A percentile compares a stretch with the other conserved stretches of the same genome.
phyloP scores from a whole-genome alignment of 2,329 filamentous ascomycete genomes.

The Passalora sequoiae region DNA sequence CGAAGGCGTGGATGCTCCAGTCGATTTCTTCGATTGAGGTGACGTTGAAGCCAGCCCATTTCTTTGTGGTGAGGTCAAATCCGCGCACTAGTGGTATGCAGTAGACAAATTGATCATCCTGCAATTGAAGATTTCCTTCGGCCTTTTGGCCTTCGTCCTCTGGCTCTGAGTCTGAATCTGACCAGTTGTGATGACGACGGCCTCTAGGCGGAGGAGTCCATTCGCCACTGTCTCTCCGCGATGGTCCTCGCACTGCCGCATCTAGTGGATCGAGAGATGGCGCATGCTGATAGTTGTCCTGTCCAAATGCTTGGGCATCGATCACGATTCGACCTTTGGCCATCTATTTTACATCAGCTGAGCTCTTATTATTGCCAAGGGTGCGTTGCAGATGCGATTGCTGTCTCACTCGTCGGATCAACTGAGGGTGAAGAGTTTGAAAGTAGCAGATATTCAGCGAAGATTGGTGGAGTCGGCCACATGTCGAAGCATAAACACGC shows the following conservation, averaged over 20 bases:
- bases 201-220: not conserved
- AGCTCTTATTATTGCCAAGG: too few species aligned
- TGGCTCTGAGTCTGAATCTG: not conserved
- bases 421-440: too few species aligned
- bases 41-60: slow-evolving; percentile 1
- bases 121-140: not conserved
- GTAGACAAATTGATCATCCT: not conserved
- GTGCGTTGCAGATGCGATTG: too few species aligned
- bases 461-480: too few species aligned
- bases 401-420: too few species aligned
- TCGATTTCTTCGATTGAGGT: slow-evolving; percentile 1
- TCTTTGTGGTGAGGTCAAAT: slow-evolving; percentile 8
- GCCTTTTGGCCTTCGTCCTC: slow-evolving; percentile 1
- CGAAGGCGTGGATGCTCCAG: slow-evolving; percentile 3
- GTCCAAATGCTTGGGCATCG: slow-evolving; percentile 3
- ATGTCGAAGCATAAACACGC: too few species aligned
- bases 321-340: slow-evolving; percentile 5
- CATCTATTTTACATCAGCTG: not conserved
- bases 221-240: slow-evolving; percentile 4
- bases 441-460: too few species aligned
- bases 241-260: slow-evolving; percentile 2
- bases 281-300: slow-evolving; percentile 1
- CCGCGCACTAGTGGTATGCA: slow-evolving; percentile 5
- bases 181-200: not conserved
- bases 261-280: slow-evolving; percentile 1